Base-by-base conservation (phyloP, 2,329 filamentous ascomycete species). In the Hymenoscyphus occultus region DNA sequence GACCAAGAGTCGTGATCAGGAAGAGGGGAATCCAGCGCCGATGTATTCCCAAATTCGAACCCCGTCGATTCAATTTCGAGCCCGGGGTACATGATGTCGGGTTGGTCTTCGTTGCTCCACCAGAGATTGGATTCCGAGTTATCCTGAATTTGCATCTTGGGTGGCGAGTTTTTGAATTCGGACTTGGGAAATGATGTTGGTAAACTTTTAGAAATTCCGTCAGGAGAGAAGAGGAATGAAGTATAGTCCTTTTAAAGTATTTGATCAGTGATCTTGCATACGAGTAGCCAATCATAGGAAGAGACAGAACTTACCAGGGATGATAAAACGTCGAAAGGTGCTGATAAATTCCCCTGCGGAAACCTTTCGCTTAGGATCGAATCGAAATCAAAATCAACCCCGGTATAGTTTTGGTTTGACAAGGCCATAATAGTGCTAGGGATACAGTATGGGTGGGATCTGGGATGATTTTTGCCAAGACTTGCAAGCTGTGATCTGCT, bases 221-320 rank as follows among this genome's bases (percentile, higher is more conserved):
- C 40, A 61, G 28, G 59, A 61, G 59, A 40, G 31, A 54, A 35
- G 19, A 51, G 45, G 59, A 31, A 32, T 39, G 13, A 48, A 51
- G 3, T 28, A 13, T 28, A 54, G 16, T 54, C 59, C 59, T 61
- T 61, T 61, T 61, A 51, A 61, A 61, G 48, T 16, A 32, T 61
- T 31, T 51, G 59, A 32, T 51, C 31, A 42, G 39, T 59, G 39
- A 35, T 35, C 32, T n/a, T 59, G 19, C 39, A 10, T 42, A 22
- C 19, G 9, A n/a, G 19, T 32, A 16, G 31, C 59, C 42, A 61
- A 61, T 61, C 28, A 39, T 6, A 4, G 9, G 5, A 51, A 35
- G 16, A 39, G 13, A 39, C 22, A 2, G 5, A 54, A 61, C 59
- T 51, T 51, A 61, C 59, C 59, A 61, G 3, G 10, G 39, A 51